Evolutionary conservation across 2,329 filamentous ascomycete species (phyloP), one percentile per base, ranked within the genome.

Genomic region (Colletotrichum shisoi): DNA sequence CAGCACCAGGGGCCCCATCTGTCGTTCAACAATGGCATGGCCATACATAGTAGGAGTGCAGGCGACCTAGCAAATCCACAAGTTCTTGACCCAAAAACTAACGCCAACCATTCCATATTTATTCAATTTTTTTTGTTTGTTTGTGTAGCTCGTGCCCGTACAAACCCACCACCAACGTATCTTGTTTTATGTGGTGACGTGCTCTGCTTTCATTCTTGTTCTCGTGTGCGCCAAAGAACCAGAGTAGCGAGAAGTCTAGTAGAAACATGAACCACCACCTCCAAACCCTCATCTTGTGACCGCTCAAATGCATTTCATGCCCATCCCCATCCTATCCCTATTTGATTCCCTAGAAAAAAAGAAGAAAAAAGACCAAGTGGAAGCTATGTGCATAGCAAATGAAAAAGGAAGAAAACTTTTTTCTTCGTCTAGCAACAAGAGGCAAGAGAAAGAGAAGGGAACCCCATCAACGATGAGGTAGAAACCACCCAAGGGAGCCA

Each of bases 271-370:
- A 51, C 40, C 62, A 65, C 39, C 37, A 39, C 52, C 62, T 49
- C 49, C 62, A 7, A 9, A 51, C 62, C 54, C 24, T 48, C 52
- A 27, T 63, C 56, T 56, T 54, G 57, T 68, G 48, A 65, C 60
- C 68, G 64, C 65, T 69, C 42, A 34, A 69, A 68, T 69, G 65
- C 68, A 68, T 61, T 63, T 61, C 57, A 31, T 62, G n/a, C 11
- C 65, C 54, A 34, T 24, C 34, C 52, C 56, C n/a, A 19, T 24
- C 52, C 46, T 9, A 34, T 48, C 67, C 51, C 17, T 17, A 31
- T 31, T 4, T 48, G 19, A n/a, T 40, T 48, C 13, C 57, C 57
- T 19, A 46, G 13, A n/a, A 46, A 46, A 21, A 27, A 5, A 31
- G 1, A 31, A 31, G 7, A 31, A 8, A 31, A 58, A 59, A 60